Percentiles rank a stretch among this genome's conserved stretches.
Evolutionary conservation across 345 rosid species (phyloP).

Genomic region (Cardamine resedifolia): DNA sequence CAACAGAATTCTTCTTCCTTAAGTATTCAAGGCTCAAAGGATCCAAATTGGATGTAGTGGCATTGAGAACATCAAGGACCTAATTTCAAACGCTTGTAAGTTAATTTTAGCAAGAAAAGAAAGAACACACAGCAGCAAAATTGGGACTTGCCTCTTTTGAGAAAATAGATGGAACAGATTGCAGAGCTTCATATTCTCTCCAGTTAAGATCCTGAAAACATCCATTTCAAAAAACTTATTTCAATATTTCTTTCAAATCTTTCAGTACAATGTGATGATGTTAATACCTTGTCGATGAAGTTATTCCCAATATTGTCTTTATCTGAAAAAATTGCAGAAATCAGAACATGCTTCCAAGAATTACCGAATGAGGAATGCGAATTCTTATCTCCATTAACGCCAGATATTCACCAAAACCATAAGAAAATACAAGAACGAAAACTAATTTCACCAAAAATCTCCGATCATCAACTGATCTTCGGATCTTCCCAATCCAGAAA

Average conservation of each 20-base stretch:
- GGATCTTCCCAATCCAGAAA: neutral
- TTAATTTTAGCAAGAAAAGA: neutral
- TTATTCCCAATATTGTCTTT: conserved; percentile 40
- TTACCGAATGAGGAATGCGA: no score
- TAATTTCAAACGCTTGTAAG: conserved; percentile 20
- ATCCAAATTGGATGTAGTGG: conserved; percentile 49
- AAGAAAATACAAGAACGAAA: neutral
- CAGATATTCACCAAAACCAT: neutral
- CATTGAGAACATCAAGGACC: conserved; percentile 61
- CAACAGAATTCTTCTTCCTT: conserved; percentile 49
- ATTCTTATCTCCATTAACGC: no score
- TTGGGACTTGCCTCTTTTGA: conserved; percentile 64
- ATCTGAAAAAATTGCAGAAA: conserved; percentile 19
- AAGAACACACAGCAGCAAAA: neutral
- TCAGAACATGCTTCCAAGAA: neutral
- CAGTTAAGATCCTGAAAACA: conserved; percentile 61
- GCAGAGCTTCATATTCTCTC: conserved; percentile 66
- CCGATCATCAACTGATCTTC: neutral
- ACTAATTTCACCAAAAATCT: neutral
- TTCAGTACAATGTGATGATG: neutral
- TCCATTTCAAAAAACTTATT: conserved; percentile 12
- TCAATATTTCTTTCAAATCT: neutral
- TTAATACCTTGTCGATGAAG: conserved; percentile 47
- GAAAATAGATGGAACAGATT: conserved; percentile 57
- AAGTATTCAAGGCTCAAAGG: conserved; percentile 66